Evolutionary conservation across 805 yeast species (phyloP), one percentile per base, ranked within the genome.

Genomic region (Yamadazyma sp.): DNA sequence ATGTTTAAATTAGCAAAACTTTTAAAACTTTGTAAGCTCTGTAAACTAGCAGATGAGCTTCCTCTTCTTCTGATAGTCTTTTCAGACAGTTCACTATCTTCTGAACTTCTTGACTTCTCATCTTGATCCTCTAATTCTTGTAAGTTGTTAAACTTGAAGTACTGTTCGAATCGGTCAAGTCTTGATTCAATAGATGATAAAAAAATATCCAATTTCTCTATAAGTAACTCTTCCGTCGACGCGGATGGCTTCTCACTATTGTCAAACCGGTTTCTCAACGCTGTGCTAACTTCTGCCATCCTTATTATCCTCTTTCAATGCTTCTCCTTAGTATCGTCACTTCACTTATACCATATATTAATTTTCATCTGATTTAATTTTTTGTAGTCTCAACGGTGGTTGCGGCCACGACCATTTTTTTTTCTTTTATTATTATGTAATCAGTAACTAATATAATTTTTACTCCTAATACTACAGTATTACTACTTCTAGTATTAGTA

Each of bases 171-270:
- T 31, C 54, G 58, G 30, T 60, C 66, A 22, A 67, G 43, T 15
- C 70, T 43, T 9, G 64, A 54, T 40, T 67, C 73, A n/a, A 67
- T 59, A 7, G 69, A 61, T n/a, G 68, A 56, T 14, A 67, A 49
- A 35, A 67, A 67, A n/a, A 45, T 44, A 35, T 67, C 73, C 23
- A 67, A 44, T 33, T 60, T 62, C 36, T 66, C 72, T 6, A 66
- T 61, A 38, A 67, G 51, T 3, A 61, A 35, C 43, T 66, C 73
- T 31, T 67, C 73, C 0, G 70, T 58, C 2, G 62, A 21, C 22
- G 33, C 36, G 4, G 23, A 12, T 4, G 31, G 14, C 7, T 13
- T 26, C 12, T 15, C 20, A n/a, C 11, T 11, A 4, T 14, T 22
- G 12, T 33, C 29, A 23, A 40, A 35, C 27, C 48, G 27, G 22